Base-by-base conservation (phyloP, 345 rosid species). In the Euphorbia lathyris region DNA sequence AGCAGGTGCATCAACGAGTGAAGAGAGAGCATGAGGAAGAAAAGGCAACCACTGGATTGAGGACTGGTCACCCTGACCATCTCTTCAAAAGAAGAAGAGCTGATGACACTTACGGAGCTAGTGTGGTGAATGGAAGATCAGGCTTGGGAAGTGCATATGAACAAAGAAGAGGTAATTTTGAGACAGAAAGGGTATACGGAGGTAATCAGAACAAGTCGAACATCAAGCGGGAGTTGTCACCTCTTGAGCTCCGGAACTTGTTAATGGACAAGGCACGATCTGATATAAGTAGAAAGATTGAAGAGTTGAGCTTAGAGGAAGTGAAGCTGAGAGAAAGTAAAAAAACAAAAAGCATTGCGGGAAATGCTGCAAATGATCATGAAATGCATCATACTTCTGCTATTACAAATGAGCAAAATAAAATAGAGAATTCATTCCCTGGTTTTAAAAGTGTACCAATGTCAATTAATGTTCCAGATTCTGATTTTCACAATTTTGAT, bases 401-500 rank as follows among this genome's bases (percentile, higher is more conserved):
- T 62, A 58, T 27, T 58, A 51, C 32, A 26, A 58, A 69, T 45
- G 52, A 61, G 66, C 67, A 47, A 66, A 25, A 61, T 69, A 76
- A 40, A 47, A 62, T 20, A 32, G 68, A 67, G 72, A 76, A 75
- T 14, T 63, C 76, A 58, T 40, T 16, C 38, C 70, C 38, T 67
- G 73, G 6, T 14, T n/a, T 69, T 34, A 73, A 69, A 32, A 60
- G 67, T 58, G 76, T 70, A 69, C 77, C 77, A 38, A 19, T 74
- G 65, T 62, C 81, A 11, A 92, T 92, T 16, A 79, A 65, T 68
- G 98, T 96, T 68, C 99, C 99, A 13, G 97, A 96, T 86, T 73
- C 98, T 17, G 98, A 92, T 77, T 92, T 96, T 76, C 93, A 96
- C 79, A 86, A 89, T 76, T 96, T 96, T 71, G 98, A 92, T 75